These are phyloP conservation scores for Globisporangium carolinianum DNA, from an alignment of 352 stramenopile species.

Conservation along the genomic window DNA sequence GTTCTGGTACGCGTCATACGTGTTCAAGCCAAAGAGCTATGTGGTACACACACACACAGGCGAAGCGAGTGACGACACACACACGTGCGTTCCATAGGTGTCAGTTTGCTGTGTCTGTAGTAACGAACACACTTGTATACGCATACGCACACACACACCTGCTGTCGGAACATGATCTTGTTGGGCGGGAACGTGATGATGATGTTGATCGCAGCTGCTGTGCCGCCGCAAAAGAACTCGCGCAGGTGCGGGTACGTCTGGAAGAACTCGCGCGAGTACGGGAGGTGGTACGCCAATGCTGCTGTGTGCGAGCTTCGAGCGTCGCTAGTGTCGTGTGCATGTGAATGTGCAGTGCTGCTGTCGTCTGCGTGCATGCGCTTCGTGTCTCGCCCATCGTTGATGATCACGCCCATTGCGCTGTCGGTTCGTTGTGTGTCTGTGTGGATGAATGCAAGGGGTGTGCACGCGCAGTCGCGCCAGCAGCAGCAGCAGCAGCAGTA, in stretches of 20 bases:
- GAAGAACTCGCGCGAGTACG: constrained; percentile 28
- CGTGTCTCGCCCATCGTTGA: constrained; percentile 11
- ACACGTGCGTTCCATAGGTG: not conserved
- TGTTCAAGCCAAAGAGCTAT: constrained; percentile 71
- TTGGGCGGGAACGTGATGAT: constrained; percentile 83
- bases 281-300: constrained; percentile 1
- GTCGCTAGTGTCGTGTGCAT: not conserved
- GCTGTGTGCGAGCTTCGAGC: not conserved
- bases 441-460: not conserved
- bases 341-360: not conserved
- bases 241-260: constrained; percentile 52
- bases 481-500: too few relatives aligned
- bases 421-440: not conserved
- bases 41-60: not conserved
- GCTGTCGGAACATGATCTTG: constrained; percentile 89
- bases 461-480: too few relatives aligned
- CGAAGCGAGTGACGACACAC: not conserved
- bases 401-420: constrained; percentile 5
- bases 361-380: not conserved
- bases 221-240: constrained; percentile 78
- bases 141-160: constrained; percentile 32
- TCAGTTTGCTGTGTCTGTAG: not conserved
- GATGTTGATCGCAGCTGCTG: constrained; percentile 83
- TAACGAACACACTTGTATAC: not conserved
- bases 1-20: constrained; percentile 61